Conservation (phyloP, 2,329 filamentous ascomycete species). For the Cladorrhinum sp. region DNA sequence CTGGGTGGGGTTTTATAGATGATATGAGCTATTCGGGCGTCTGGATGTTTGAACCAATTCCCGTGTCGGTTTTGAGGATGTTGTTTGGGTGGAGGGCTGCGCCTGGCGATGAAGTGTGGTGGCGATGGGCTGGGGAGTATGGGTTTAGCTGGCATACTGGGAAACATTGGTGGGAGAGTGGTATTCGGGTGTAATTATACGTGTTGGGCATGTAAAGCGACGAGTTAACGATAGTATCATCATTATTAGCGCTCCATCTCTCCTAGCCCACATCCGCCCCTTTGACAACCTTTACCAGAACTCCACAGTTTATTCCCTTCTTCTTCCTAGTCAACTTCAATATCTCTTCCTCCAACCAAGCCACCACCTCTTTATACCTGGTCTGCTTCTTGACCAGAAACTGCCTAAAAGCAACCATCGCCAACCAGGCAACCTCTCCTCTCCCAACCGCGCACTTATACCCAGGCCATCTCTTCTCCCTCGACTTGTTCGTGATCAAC, state of each 20-base stretch:
- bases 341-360: constrained; percentile 60
- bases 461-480: constrained; percentile 43
- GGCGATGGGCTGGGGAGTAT: constrained; percentile 60
- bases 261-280: background rate
- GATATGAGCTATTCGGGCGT: constrained; percentile 72
- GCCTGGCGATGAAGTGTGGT: constrained; percentile 56
- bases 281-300: constrained; percentile 18
- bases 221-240: too few relatives aligned
- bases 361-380: constrained; percentile 59
- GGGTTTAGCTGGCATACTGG: constrained; percentile 57
- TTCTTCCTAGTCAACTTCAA: constrained; percentile 32
- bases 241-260: too few relatives aligned
- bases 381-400: constrained; percentile 72
- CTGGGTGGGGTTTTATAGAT: constrained; percentile 64
- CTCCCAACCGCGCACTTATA: constrained; percentile 60
- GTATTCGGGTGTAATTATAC: constrained; percentile 28
- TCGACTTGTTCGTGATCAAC: constrained; percentile 57
- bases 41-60: constrained; percentile 81
- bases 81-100: constrained; percentile 55
- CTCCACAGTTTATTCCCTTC: constrained; percentile 16
- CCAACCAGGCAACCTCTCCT: constrained; percentile 62
- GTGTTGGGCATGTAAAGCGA: too few relatives aligned
- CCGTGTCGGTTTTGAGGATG: constrained; percentile 66
- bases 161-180: constrained; percentile 58
- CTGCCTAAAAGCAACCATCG: constrained; percentile 64